Conservation (phyloP, 371 early-diverging fungal species). For the Fennellomyces sp. region DNA sequence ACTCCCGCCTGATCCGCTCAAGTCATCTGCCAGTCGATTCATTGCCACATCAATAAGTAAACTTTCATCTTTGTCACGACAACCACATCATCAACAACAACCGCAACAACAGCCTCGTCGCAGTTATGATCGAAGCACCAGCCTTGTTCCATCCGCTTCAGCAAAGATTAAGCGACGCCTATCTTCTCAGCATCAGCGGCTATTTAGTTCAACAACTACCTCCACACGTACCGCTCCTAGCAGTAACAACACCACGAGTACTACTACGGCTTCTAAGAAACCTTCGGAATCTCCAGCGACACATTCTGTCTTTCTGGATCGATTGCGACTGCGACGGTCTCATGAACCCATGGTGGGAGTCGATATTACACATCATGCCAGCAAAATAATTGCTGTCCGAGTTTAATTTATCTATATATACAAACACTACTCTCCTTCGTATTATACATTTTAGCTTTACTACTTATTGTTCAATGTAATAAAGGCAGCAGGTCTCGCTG, state of each 20-base stretch:
- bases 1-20: background rate
- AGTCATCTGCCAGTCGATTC: slow-evolving; percentile 15
- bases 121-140: background rate
- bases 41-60: slow-evolving; percentile 11
- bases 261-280: background rate
- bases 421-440: no score
- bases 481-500: background rate
- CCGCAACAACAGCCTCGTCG: background rate
- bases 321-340: slow-evolving; percentile 1
- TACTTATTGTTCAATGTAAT: background rate
- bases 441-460: no score
- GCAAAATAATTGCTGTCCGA: background rate
- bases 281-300: background rate
- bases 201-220: background rate
- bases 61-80: slow-evolving; percentile 7
- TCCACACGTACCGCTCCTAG: background rate
- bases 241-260: background rate
- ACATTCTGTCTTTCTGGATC: background rate
- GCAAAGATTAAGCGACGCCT: background rate
- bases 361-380: background rate
- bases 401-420: background rate
- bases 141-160: background rate
- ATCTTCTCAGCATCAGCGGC: background rate
- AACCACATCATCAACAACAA: background rate
- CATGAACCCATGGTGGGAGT: background rate